Percentiles rank a stretch among this genome's conserved stretches.
Conservation (phyloP, 176 grass and related monocot species). For the Aegilops sharonensis region DNA sequence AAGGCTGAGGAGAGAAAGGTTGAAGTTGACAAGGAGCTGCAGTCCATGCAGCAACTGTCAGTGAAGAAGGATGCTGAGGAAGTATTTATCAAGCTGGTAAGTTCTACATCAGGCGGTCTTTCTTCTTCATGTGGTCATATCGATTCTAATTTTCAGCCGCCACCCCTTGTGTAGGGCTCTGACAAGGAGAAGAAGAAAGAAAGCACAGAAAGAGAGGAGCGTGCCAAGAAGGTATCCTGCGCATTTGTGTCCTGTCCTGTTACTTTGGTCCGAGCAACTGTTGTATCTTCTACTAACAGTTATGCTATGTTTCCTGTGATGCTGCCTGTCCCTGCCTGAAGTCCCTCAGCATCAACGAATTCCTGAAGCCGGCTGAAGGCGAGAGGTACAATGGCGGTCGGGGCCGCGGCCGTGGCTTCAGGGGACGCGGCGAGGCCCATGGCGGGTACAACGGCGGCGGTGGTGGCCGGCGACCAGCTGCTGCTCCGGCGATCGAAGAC, state of each 20-base stretch:
- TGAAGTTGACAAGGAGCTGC: conserved; percentile 73
- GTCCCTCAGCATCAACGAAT: conserved; percentile 78
- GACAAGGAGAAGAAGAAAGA: conserved; percentile 81
- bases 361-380: conserved; percentile 78
- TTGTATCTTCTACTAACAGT: neutral
- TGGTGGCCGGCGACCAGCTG: neutral
- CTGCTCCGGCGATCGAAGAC: conserved; percentile 68
- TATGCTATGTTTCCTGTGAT: neutral
- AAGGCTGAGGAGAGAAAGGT: conserved; percentile 80
- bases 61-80: conserved; percentile 52
- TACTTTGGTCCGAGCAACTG: neutral
- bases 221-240: conserved; percentile 48
- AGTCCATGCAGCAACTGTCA: conserved; percentile 67
- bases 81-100: conserved; percentile 81
- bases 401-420: conserved; percentile 29
- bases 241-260: neutral
- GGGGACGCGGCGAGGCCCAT: conserved; percentile 42
- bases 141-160: neutral
- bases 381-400: conserved; percentile 41
- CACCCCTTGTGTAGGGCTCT: conserved; percentile 33
- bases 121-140: neutral
- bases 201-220: conserved; percentile 68
- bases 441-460: conserved; percentile 34
- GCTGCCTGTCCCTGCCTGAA: conserved; percentile 3
- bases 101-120: neutral